Conservation (phyloP, 2,329 filamentous ascomycete species). For the Balansia obtecta region DNA sequence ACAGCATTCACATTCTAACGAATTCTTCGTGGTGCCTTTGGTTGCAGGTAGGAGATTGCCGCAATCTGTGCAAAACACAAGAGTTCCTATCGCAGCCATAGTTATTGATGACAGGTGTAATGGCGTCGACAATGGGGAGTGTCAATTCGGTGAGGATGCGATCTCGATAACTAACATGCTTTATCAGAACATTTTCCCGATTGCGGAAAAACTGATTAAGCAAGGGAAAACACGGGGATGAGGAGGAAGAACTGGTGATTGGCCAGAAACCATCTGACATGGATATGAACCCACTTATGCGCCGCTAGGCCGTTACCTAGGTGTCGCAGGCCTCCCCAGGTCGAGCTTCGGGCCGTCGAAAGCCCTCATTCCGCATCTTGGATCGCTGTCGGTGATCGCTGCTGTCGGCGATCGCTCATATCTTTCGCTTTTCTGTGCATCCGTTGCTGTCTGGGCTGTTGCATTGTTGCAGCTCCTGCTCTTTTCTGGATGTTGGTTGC, state of each 20-base stretch:
- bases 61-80: constrained; percentile 88
- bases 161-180: too few relatives aligned
- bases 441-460: background rate
- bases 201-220: constrained; percentile 20
- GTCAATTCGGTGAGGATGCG: background rate
- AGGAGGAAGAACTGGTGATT: constrained; percentile 13
- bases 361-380: background rate
- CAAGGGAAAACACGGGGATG: constrained; percentile 9
- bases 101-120: constrained; percentile 3
- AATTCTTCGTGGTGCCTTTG: constrained; percentile 61
- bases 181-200: background rate
- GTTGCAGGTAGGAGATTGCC: constrained; percentile 79
- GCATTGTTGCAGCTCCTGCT: background rate
- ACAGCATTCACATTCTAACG: constrained; percentile 75
- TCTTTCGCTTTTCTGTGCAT: background rate
- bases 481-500: background rate
- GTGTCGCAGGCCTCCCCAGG: background rate
- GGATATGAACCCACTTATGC: constrained; percentile 1
- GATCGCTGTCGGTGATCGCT: background rate
- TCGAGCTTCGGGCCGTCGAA: background rate
- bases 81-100: constrained; percentile 83
- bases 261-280: background rate
- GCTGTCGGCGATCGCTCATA: background rate
- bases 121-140: background rate
- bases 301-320: background rate